Percentiles rank a stretch among this genome's conserved stretches.
Evolutionary conservation across 768 basidiomycete genomes (phyloP).

Genomic region (Kwoniella dendrophila): DNA sequence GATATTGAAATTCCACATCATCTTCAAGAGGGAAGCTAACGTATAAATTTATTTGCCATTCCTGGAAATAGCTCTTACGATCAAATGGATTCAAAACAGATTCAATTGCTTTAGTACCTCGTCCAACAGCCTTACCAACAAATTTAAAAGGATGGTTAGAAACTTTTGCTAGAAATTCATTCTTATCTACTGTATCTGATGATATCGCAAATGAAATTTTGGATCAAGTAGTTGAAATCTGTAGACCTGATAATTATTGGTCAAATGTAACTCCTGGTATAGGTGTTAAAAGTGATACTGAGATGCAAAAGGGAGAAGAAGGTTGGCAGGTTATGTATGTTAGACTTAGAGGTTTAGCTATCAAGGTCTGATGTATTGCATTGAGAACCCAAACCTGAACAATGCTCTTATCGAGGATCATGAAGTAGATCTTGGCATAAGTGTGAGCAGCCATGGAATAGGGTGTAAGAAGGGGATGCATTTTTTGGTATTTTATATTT

Average conservation of each 20-base stretch:
- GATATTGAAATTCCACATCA: too few species aligned
- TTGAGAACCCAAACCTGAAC: too few species aligned
- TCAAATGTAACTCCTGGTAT: constrained; percentile 30
- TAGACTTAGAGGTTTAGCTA: constrained; percentile 67
- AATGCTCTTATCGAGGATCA: too few species aligned
- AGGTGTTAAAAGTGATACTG: constrained; percentile 13
- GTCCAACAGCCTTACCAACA: constrained; percentile 55
- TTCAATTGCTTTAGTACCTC: constrained; percentile 47
- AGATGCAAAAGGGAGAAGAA: constrained; percentile 30
- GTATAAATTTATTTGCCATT: too few species aligned
- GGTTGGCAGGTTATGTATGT: constrained; percentile 72
- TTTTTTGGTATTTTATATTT: too few species aligned
- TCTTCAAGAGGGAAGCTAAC: too few species aligned
- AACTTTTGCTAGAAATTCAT: constrained; percentile 67
- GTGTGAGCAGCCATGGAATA: too few species aligned
- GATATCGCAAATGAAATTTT: constrained; percentile 66
- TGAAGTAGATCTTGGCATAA: too few species aligned
- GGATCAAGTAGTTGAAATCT: constrained; percentile 62
- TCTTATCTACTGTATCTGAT: constrained; percentile 63
- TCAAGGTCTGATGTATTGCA: too few species aligned
- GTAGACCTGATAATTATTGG: constrained; percentile 41
- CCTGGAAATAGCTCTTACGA: not conserved
- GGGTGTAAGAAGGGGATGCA: too few species aligned
- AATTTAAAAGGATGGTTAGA: constrained; percentile 65
- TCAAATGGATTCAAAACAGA: constrained; percentile 1